Evolutionary conservation across 1,139 yeast genomes (phyloP).

Genomic region (Pneumocystis canis): DNA sequence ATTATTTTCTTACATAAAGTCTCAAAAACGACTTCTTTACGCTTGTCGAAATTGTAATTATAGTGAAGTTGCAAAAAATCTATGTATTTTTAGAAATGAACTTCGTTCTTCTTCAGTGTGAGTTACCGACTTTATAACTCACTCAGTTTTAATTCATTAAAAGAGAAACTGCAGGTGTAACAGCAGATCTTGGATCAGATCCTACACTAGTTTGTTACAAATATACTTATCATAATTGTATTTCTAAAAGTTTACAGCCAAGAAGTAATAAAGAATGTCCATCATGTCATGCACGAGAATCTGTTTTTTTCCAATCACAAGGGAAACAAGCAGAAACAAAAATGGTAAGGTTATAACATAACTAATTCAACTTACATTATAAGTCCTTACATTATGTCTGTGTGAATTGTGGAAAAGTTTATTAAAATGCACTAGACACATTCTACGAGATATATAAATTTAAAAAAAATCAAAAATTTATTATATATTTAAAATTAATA

Average conservation of each 20-base stretch:
- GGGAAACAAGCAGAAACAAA: conserved; percentile 89
- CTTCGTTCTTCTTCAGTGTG: conserved; percentile 60
- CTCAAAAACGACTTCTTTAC: conserved; percentile 49
- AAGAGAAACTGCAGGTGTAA: conserved; percentile 87
- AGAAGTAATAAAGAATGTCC: conserved; percentile 66
- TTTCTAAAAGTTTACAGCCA: conserved; percentile 31
- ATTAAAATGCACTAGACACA: conserved; percentile 21
- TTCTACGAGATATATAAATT: not conserved
- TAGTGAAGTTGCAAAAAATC: conserved; percentile 79
- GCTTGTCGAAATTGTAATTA: conserved; percentile 93
- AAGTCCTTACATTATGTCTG: conserved; percentile 69
- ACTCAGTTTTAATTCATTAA: conserved; percentile 1
- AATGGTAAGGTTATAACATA: conserved; percentile 39
- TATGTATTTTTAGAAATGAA: conserved; percentile 86
- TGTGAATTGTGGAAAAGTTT: conserved; percentile 66
- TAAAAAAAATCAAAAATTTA: not conserved
- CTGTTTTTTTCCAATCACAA: conserved; percentile 93
- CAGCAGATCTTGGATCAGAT: conserved; percentile 88
- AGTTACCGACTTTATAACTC: not conserved
- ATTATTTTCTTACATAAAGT: not conserved
- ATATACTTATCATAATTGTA: not conserved
- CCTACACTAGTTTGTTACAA: conserved; percentile 49
- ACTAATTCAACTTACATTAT: not conserved
- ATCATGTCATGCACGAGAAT: conserved; percentile 67
- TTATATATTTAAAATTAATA: not conserved